A percentile compares a stretch with the other conserved stretches of the same genome.
These are phyloP conservation scores for Clitocybe nebularis DNA, from an alignment of 1,284 basidiomycete genomes.

Conservation along the genomic window DNA sequence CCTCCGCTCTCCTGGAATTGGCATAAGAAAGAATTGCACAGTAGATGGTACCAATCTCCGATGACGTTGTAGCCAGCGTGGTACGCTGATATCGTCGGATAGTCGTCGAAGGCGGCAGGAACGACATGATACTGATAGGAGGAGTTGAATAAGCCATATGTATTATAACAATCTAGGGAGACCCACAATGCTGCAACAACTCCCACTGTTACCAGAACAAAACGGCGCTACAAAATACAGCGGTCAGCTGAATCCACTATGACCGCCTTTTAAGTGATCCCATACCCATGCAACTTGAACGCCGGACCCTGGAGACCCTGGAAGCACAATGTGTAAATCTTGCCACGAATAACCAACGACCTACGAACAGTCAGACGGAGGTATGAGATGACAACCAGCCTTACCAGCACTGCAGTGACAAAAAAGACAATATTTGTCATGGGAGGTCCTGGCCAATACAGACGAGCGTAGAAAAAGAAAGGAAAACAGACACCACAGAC, in stretches of 20 bases:
- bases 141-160: background rate
- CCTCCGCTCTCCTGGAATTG: slow-evolving; percentile 40
- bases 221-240: slow-evolving; percentile 52
- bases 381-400: slow-evolving; percentile 13
- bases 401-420: slow-evolving; percentile 64
- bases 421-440: slow-evolving; percentile 74
- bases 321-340: slow-evolving; percentile 41
- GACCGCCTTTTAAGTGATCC: slow-evolving; percentile 1
- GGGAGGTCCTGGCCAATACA: slow-evolving; percentile 74
- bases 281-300: slow-evolving; percentile 63
- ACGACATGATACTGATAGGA: slow-evolving; percentile 52
- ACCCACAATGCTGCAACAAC: slow-evolving; percentile 63
- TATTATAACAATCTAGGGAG: background rate
- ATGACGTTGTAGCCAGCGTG: slow-evolving; percentile 56
- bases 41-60: slow-evolving; percentile 61
- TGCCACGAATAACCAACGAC: slow-evolving; percentile 74
- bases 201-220: slow-evolving; percentile 58
- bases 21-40: slow-evolving; percentile 68
- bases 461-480: slow-evolving; percentile 59
- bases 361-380: slow-evolving; percentile 28
- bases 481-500: slow-evolving; percentile 71
- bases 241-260: background rate
- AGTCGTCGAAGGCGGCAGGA: slow-evolving; percentile 68
- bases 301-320: slow-evolving; percentile 54
- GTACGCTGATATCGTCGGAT: slow-evolving; percentile 65